phyloP scores from a whole-genome alignment of 176 grass and related monocot genomes.

The Cenchrus purpureus region DNA sequence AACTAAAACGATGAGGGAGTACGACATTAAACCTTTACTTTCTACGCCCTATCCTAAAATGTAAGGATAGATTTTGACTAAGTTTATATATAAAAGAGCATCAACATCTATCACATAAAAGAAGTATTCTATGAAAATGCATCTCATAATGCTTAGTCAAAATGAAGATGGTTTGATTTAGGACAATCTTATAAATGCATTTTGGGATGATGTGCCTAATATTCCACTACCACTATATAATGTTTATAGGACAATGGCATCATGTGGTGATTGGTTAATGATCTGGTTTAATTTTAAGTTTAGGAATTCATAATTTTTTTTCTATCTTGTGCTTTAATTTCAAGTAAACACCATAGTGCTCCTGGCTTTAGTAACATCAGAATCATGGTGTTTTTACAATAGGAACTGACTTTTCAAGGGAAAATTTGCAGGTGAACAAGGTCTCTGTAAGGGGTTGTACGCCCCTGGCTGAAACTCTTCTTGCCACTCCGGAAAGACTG shows the following conservation, averaged over 20 bases:
- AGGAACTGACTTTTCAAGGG: neutral
- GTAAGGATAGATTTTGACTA: neutral
- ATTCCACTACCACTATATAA: neutral
- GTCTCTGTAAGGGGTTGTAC: constrained; percentile 27
- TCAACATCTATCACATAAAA: neutral
- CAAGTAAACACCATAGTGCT: too few relatives aligned
- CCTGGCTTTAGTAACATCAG: too few relatives aligned
- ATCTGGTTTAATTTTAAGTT: too few relatives aligned
- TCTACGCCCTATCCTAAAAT: too few relatives aligned
- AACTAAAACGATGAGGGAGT: too few relatives aligned
- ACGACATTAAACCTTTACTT: too few relatives aligned
- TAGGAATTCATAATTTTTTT: too few relatives aligned
- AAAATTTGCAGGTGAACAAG: constrained; percentile 36
- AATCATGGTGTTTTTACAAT: too few relatives aligned
- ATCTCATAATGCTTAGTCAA: neutral
- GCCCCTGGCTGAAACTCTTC: constrained; percentile 34
- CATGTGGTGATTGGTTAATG: neutral
- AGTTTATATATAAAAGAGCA: neutral
- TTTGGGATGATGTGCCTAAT: neutral
- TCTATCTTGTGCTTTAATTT: too few relatives aligned
- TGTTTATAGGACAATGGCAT: neutral
- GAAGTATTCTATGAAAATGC: too few relatives aligned
- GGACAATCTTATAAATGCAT: neutral
- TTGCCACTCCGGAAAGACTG: constrained; percentile 28
- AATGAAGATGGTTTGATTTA: neutral